These are phyloP conservation scores for Plasmodium knowlesi DNA, from an alignment of 169 alveolate genomes.

Conservation along the genomic window DNA sequence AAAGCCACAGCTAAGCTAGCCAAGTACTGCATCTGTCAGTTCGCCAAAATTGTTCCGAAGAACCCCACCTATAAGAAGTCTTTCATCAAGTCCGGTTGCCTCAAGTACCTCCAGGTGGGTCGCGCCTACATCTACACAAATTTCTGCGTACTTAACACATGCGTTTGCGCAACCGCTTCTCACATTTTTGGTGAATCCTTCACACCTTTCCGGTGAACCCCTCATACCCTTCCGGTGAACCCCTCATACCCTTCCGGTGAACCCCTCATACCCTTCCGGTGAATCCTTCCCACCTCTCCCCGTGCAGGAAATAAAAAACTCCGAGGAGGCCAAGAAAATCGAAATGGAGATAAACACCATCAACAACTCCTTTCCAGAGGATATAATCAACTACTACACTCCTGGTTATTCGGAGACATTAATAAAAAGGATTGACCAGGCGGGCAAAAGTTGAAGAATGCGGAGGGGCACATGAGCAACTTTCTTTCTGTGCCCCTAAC, in stretches of 20 bases:
- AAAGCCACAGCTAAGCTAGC: conserved; percentile 36
- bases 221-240: no score
- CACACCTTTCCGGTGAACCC: no score
- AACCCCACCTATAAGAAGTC: conserved; percentile 42
- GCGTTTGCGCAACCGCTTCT: no score
- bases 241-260: no score
- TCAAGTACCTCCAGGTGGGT: conserved; percentile 40
- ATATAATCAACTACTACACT: conserved; percentile 56
- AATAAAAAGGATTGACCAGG: conserved; percentile 65
- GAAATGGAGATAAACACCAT: conserved; percentile 54
- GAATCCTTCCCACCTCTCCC: background rate
- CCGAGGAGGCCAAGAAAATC: conserved; percentile 47
- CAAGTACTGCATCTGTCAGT: conserved; percentile 57
- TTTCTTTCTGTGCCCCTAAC: background rate
- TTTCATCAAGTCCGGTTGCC: conserved; percentile 65
- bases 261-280: background rate
- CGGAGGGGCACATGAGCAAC: background rate
- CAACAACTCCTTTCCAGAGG: conserved; percentile 60
- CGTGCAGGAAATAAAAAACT: conserved; percentile 48
- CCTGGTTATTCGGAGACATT: conserved; percentile 75
- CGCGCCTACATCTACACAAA: background rate
- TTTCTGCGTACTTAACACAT: no score
- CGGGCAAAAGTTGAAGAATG: background rate
- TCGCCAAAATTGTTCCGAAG: conserved; percentile 51
- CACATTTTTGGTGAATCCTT: background rate